Evolutionary conservation across 441 rosid species (phyloP).

Genomic region (Adansonia rubrostipa): DNA sequence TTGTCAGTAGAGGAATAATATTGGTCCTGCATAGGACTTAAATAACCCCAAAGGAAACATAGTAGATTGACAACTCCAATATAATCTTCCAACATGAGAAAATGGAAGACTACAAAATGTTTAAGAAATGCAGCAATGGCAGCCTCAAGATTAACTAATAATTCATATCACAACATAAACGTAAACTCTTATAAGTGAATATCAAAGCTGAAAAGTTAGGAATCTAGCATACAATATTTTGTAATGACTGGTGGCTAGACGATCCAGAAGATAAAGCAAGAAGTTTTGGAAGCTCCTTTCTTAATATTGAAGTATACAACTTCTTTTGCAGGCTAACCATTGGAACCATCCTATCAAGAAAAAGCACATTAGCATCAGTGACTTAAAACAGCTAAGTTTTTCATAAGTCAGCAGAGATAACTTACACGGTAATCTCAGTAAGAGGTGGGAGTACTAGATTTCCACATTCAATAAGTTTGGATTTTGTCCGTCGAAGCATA

Average conservation of each 20-base stretch:
- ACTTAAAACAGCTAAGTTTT: slow-evolving; percentile 6
- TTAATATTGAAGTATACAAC: slow-evolving; percentile 77
- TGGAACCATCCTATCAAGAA: slow-evolving; percentile 73
- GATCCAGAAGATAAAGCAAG: slow-evolving; percentile 69
- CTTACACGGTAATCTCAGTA: slow-evolving; percentile 84
- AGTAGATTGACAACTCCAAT: not conserved
- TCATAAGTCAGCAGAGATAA: slow-evolving; percentile 20
- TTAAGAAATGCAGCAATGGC: slow-evolving; percentile 4
- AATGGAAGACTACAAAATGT: not conserved
- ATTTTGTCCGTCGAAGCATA: slow-evolving; percentile 86
- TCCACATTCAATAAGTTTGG: slow-evolving; percentile 74
- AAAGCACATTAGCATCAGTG: slow-evolving; percentile 22
- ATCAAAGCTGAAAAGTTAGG: slow-evolving; percentile 19
- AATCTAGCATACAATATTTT: slow-evolving; percentile 67
- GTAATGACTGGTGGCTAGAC: slow-evolving; percentile 69
- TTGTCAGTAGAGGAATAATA: not conserved
- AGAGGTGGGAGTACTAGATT: slow-evolving; percentile 78
- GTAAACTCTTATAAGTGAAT: not conserved
- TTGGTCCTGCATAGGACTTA: slow-evolving; percentile 5
- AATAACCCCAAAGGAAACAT: not conserved
- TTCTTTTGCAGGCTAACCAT: slow-evolving; percentile 75
- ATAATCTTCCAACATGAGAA: not conserved
- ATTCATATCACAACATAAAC: not conserved
- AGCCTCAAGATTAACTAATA: not conserved
- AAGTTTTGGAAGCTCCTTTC: slow-evolving; percentile 88